Conservation (phyloP, 768 basidiomycete genomes). For the Lenzites betulinus region DNA sequence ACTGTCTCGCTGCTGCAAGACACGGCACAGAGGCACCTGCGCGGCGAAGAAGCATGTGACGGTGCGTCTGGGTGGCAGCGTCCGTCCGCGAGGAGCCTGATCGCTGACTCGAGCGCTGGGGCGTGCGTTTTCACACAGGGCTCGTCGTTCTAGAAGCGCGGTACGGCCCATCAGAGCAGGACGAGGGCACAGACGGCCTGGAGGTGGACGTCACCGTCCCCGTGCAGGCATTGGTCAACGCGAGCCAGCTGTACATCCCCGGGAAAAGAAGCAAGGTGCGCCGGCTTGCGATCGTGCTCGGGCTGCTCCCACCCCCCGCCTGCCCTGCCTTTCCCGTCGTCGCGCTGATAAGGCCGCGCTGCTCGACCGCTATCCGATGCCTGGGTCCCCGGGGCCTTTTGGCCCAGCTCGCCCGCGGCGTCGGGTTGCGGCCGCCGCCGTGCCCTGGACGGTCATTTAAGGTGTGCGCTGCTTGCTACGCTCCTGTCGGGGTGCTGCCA, state of each 20-base stretch:
- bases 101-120: conserved; percentile 4
- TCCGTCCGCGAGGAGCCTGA: conserved; percentile 16
- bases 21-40: conserved; percentile 61
- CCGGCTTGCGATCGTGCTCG: conserved; percentile 10
- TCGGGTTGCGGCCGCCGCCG: conserved; percentile 14
- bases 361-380: conserved; percentile 9
- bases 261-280: conserved; percentile 74
- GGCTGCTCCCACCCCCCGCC: conserved; percentile 11
- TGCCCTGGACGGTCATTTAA: conserved; percentile 10
- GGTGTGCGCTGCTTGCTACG: conserved; percentile 4
- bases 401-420: not conserved
- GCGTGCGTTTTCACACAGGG: conserved; percentile 44
- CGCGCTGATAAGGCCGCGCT: conserved; percentile 15
- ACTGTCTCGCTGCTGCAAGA: conserved; percentile 66
- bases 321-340: not conserved
- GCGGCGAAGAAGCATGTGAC: conserved; percentile 64
- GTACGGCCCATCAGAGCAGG: conserved; percentile 61
- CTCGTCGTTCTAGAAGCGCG: conserved; percentile 75
- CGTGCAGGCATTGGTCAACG: conserved; percentile 77
- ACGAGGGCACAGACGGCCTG: conserved; percentile 54
- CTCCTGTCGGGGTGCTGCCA: conserved; percentile 11
- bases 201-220: conserved; percentile 78
- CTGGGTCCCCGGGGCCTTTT: conserved; percentile 8
- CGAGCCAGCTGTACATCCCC: conserved; percentile 78
- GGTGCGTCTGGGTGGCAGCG: conserved; percentile 43